Percentiles rank a stretch among this genome's conserved stretches.
Conservation (phyloP, 2,329 filamentous ascomycete genomes). For the Talaromyces sp. region DNA sequence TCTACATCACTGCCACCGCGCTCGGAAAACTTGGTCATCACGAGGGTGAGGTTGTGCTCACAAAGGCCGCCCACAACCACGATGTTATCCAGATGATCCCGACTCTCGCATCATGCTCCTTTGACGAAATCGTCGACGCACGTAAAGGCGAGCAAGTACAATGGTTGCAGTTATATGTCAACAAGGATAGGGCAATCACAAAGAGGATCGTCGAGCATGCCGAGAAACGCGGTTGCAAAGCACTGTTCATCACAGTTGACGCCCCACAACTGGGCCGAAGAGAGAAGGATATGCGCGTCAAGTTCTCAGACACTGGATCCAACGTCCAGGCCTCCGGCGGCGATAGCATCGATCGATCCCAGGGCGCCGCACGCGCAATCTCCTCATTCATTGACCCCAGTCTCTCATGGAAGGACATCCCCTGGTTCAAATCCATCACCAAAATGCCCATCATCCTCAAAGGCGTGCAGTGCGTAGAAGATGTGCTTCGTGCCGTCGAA, state of each 20-base stretch:
- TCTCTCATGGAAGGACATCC: constrained; percentile 90
- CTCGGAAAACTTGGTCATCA: constrained; percentile 91
- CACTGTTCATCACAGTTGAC: constrained; percentile 96
- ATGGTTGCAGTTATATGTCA: constrained; percentile 97
- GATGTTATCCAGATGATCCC: constrained; percentile 98
- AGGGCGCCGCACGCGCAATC: constrained; percentile 92
- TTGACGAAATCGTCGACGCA: constrained; percentile 95
- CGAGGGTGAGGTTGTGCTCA: constrained; percentile 91
- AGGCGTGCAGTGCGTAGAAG: constrained; percentile 93
- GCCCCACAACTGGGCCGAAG: constrained; percentile 90
- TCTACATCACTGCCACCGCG: constrained; percentile 95
- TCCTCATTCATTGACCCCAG: constrained; percentile 94
- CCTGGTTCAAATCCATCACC: constrained; percentile 89
- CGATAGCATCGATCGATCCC: constrained; percentile 70
- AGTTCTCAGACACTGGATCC: constrained; percentile 80
- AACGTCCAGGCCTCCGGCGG: constrained; percentile 73
- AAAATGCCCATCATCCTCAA: constrained; percentile 95
- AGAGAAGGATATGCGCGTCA: constrained; percentile 96
- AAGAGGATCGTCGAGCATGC: constrained; percentile 87
- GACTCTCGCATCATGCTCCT: constrained; percentile 91
- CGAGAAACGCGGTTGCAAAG: constrained; percentile 87
- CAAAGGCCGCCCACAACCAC: constrained; percentile 78
- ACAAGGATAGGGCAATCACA: constrained; percentile 90
- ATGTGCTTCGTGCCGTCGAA: constrained; percentile 84
- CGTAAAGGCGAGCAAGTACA: constrained; percentile 76